phyloP scores from a whole-genome alignment of 257 asterid genomes.

The Forsythia viridissima region DNA sequence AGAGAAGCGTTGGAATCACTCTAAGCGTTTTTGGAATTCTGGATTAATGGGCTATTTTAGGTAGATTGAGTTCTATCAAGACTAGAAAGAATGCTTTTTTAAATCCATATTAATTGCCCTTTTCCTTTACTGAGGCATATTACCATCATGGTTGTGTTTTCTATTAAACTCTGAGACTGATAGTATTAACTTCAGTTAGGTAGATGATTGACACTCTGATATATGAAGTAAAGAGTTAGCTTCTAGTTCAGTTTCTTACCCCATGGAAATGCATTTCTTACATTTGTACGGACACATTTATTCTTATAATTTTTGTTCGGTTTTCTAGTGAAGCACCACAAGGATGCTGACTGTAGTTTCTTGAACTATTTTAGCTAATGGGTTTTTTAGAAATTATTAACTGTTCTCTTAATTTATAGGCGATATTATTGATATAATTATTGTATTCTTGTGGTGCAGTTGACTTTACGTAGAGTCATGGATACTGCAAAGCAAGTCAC shows the following conservation, averaged over 20 bases:
- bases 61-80: neutral
- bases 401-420: neutral
- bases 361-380: neutral
- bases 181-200: neutral
- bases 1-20: neutral
- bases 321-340: neutral
- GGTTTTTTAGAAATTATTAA: neutral
- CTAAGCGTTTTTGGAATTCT: neutral
- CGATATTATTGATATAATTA: neutral
- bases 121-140: neutral
- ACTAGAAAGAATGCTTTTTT: neutral
- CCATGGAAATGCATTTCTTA: neutral
- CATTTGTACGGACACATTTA: neutral
- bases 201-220: neutral
- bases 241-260: neutral
- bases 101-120: neutral
- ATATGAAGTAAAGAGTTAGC: neutral
- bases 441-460: slow-evolving; percentile 45
- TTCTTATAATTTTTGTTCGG: neutral
- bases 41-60: neutral
- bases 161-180: neutral
- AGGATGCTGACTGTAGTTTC: neutral
- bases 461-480: slow-evolving; percentile 88
- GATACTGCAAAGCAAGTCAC: slow-evolving; percentile 93
- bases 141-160: neutral